Conservation (phyloP, 352 stramenopile species). For the Phytophthora syringae region DNA sequence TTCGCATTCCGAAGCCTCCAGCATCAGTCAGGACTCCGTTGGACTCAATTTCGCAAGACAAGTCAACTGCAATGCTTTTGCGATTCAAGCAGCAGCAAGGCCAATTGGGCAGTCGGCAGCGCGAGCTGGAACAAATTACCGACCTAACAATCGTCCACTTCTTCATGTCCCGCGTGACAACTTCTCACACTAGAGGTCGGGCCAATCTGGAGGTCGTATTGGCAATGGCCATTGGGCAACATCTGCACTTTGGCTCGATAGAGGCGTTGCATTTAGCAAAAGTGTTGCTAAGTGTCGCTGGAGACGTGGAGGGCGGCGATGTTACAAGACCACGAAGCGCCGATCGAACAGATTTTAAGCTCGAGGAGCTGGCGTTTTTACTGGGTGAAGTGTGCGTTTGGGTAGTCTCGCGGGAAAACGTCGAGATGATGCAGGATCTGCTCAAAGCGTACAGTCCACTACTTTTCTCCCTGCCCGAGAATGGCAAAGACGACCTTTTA, state of each 20-base stretch:
- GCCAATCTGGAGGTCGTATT: constrained; percentile 18
- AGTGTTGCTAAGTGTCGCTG: no score
- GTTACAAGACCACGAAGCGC: no score
- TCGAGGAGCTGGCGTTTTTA: constrained; percentile 36
- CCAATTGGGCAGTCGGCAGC: constrained; percentile 12
- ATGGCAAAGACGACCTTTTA: constrained; percentile 11
- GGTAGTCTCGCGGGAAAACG: constrained; percentile 29
- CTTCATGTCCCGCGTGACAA: constrained; percentile 21
- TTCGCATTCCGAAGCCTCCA: no score
- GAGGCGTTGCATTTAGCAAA: constrained; percentile 18
- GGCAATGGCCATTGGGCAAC: constrained; percentile 24
- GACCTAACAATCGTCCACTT: constrained; percentile 31
- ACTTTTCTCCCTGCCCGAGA: constrained; percentile 37
- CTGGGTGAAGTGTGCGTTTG: constrained; percentile 41
- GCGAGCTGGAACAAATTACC: constrained; percentile 28
- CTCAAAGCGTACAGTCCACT: constrained; percentile 23
- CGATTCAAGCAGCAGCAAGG: constrained; percentile 26
- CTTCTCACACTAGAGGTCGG: neutral
- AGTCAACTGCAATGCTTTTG: neutral
- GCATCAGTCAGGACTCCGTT: no score
- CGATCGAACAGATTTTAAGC: no score
- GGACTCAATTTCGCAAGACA: no score
- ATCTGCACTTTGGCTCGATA: constrained; percentile 16
- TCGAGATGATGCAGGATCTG: constrained; percentile 32
- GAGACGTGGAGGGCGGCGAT: no score